Evolutionary conservation across 495 filamentous ascomycete genomes (phyloP), one percentile per base, ranked within the genome.

Genomic region (Talaromyces trachyspermus): DNA sequence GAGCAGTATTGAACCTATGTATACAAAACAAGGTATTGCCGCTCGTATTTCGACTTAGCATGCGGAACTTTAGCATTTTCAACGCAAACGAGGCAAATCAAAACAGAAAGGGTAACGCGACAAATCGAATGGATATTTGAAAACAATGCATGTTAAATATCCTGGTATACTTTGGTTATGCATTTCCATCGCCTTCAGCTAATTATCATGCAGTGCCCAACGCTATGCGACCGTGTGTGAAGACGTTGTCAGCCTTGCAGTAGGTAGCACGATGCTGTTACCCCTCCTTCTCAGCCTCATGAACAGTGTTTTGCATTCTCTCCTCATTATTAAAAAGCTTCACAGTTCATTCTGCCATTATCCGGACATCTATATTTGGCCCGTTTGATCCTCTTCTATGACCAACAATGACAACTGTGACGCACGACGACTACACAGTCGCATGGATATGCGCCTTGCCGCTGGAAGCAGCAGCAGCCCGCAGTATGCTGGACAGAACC

Each of bases 401-500:
- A n/a, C 33, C 20, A 14, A 32, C 40, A 32, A 44, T 50, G 48
- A 27, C 36, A n/a, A 25, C 25, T 26, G 14, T 49, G 17, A 51
- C 25, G 46, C 51, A 51, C 32, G 54, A 63, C 30, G 62, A 69
- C 15, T 79, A 76, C 50, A 72, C 60, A 0, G 59, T 79, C 2
- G 73, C 64, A 25, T 74, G 69, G 68, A 65, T 79, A 23, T 75
- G 63, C 42, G 67, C 71, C 1, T 49, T 77, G 7, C 32, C 46
- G 2, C 32, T 45, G 1, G 72, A 76, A 48, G 23, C 53, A 6
- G 51, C 63, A 12, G 72, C 71, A 0, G 72, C 66, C 2, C 30
- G 20, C 20, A 48, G 35, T 4, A 62, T 70, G 49, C 57, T 78
- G 5, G 68, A 79, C 39, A 55, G 64, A 48, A 48, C 57, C 20